These are phyloP conservation scores for Lactifluus volemus DNA, from an alignment of 768 basidiomycete genomes.

Conservation along the genomic window DNA sequence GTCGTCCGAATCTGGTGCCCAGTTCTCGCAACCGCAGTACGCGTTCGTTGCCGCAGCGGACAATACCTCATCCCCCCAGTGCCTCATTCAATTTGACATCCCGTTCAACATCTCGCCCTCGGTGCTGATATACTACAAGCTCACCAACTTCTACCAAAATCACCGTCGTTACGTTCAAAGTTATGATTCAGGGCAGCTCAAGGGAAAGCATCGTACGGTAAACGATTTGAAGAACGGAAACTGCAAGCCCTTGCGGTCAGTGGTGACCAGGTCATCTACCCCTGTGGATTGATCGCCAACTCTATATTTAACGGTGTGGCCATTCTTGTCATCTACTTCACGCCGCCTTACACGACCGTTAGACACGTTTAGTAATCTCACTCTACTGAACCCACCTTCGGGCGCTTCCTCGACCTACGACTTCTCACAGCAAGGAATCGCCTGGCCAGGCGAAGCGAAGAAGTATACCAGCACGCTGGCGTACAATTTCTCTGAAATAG, in stretches of 20 bases:
- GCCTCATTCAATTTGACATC: constrained; percentile 74
- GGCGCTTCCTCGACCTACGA: constrained; percentile 45
- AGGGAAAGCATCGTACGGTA: constrained; percentile 51
- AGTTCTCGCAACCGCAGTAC: constrained; percentile 53
- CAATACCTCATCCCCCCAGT: constrained; percentile 40
- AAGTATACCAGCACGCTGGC: constrained; percentile 68
- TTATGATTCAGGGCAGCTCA: constrained; percentile 74
- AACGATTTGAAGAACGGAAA: constrained; percentile 54
- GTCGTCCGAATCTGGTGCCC: constrained; percentile 43
- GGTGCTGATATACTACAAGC: constrained; percentile 93
- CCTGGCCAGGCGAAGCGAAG: constrained; percentile 93
- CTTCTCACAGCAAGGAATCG: constrained; percentile 74
- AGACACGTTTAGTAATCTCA: constrained; percentile 76
- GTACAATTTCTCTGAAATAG: constrained; percentile 57
- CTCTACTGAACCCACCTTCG: constrained; percentile 45
- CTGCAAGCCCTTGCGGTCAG: constrained; percentile 68
- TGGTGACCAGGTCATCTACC: constrained; percentile 62
- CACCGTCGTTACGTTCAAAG: constrained; percentile 97
- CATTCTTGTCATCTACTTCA: not conserved
- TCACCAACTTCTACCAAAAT: constrained; percentile 96
- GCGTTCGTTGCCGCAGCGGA: constrained; percentile 55
- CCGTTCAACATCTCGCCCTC: constrained; percentile 64
- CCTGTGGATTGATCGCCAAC: constrained; percentile 96
- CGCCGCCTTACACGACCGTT: constrained; percentile 6
- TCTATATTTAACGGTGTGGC: constrained; percentile 85